Evolutionary conservation across 2,329 filamentous ascomycete genomes (phyloP).

Genomic region (Mollisia scopiformis): DNA sequence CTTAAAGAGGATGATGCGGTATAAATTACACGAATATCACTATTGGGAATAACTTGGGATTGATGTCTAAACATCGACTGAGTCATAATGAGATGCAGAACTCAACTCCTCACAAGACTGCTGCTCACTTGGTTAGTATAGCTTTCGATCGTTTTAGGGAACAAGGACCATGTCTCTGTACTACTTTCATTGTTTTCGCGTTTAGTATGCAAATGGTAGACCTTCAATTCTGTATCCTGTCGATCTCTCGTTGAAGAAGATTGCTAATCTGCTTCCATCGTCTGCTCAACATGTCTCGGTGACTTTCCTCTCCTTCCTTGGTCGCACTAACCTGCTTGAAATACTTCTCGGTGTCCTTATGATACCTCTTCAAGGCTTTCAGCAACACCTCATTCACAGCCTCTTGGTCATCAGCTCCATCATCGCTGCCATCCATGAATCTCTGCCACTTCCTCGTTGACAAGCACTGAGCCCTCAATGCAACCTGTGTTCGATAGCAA

Average conservation of each 20-base stretch:
- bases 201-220: neutral
- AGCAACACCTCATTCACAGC: conserved; percentile 44
- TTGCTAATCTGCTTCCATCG: conserved; percentile 30
- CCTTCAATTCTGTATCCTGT: conserved; percentile 20
- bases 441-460: conserved; percentile 45
- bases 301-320: conserved; percentile 18
- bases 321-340: conserved; percentile 12
- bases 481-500: conserved; percentile 60
- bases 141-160: no score
- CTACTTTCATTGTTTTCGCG: neutral
- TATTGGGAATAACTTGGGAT: neutral
- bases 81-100: no score
- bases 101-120: no score
- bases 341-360: conserved; percentile 14
- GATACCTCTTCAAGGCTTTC: conserved; percentile 23
- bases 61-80: neutral
- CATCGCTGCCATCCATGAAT: conserved; percentile 49
- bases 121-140: no score
- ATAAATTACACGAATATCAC: neutral
- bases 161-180: neutral
- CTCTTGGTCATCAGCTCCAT: conserved; percentile 46
- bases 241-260: conserved; percentile 20
- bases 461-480: conserved; percentile 45
- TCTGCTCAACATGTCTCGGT: conserved; percentile 24
- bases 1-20: neutral